Evolutionary conservation across 768 basidiomycete species (phyloP).

Genomic region (Lactarius pseudohatsudake): DNA sequence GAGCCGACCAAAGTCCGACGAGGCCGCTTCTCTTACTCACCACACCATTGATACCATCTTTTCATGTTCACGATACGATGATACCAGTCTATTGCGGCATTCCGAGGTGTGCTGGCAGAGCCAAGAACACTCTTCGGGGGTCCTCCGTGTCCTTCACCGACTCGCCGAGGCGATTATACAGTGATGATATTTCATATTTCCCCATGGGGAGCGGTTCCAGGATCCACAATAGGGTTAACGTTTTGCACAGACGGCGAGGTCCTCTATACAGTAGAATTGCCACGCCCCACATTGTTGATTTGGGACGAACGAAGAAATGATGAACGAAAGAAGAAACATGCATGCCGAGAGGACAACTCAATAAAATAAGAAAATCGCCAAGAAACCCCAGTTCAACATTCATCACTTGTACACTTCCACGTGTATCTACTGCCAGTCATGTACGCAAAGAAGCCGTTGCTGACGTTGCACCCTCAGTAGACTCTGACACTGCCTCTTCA

Average conservation of each 20-base stretch:
- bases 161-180: neutral
- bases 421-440: slow-evolving; percentile 40
- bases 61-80: too few species aligned
- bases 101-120: neutral
- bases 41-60: neutral
- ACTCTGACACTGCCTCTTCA: slow-evolving; percentile 37
- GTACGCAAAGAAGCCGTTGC: slow-evolving; percentile 41
- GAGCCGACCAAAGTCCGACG: neutral
- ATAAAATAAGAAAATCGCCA: neutral
- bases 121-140: neutral
- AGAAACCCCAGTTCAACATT: neutral
- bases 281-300: neutral
- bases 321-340: neutral
- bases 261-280: neutral
- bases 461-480: slow-evolving; percentile 36
- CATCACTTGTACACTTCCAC: slow-evolving; percentile 48
- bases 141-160: neutral
- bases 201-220: neutral
- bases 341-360: neutral
- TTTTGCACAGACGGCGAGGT: neutral
- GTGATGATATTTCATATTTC: neutral
- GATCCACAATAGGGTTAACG: neutral
- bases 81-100: too few species aligned
- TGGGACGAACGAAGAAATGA: neutral
- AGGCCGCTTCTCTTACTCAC: neutral